Evolutionary conservation across 345 rosid genomes (phyloP).

Genomic region (Combretum micranthum): DNA sequence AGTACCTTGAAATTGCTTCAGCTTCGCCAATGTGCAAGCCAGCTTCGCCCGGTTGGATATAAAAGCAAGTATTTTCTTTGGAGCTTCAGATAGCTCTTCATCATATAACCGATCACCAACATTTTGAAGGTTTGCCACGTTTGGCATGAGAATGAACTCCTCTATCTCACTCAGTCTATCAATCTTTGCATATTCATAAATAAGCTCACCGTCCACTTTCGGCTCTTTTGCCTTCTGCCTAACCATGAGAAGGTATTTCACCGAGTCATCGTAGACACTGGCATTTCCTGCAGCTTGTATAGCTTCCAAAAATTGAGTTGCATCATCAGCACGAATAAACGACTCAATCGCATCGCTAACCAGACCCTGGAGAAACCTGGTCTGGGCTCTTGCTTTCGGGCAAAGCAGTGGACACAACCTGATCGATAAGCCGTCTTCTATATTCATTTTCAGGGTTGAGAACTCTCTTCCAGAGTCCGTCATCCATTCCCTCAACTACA

Average conservation of each 20-base stretch:
- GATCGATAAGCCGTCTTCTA: constrained; percentile 92
- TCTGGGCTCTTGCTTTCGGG: constrained; percentile 51
- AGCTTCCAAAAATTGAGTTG: constrained; percentile 39
- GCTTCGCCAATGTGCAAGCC: constrained; percentile 88
- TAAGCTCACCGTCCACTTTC: constrained; percentile 89
- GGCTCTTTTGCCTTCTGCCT: no score
- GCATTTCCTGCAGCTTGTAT: constrained; percentile 39
- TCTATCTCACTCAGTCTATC: constrained; percentile 83
- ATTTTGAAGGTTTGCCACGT: no score
- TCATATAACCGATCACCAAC: no score
- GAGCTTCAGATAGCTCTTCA: constrained; percentile 85
- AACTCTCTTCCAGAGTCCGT: constrained; percentile 94
- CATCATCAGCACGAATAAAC: constrained; percentile 75
- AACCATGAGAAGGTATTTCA: constrained; percentile 91
- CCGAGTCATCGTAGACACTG: constrained; percentile 87
- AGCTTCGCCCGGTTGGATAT: constrained; percentile 98
- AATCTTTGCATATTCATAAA: constrained; percentile 94
- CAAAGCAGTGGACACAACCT: constrained; percentile 95
- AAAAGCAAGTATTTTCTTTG: constrained; percentile 84
- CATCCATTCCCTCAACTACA: constrained; percentile 99
- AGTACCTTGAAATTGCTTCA: constrained; percentile 95
- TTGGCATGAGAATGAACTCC: no score
- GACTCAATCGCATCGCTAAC: constrained; percentile 97
- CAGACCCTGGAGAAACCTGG: constrained; percentile 62
- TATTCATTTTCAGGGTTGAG: constrained; percentile 76